These are phyloP conservation scores for Houttuynia cordata DNA, from an alignment of 164 flowering plant species.

Conservation along the genomic window DNA sequence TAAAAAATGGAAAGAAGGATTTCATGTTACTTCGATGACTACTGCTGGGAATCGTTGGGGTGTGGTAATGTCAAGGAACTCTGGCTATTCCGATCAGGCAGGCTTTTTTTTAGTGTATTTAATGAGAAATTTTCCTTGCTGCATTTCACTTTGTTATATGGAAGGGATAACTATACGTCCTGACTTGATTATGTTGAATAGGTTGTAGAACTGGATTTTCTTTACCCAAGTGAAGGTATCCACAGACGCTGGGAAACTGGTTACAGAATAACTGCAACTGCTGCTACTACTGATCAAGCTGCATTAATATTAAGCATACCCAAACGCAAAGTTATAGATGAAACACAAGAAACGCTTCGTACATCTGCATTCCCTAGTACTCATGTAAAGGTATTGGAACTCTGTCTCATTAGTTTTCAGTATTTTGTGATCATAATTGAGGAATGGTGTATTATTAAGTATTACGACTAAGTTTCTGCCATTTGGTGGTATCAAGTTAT, in stretches of 20 bases:
- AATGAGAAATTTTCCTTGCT: background rate
- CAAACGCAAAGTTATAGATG: slow-evolving; percentile 32
- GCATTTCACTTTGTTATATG: background rate
- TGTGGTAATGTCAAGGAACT: slow-evolving; percentile 78
- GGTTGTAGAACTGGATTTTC: slow-evolving; percentile 88
- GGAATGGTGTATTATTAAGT: no score
- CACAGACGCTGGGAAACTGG: slow-evolving; percentile 78
- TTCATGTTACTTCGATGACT: slow-evolving; percentile 83
- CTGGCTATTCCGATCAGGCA: slow-evolving; percentile 80
- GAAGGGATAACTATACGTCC: no score
- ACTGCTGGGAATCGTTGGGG: slow-evolving; percentile 87
- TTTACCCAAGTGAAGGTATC: slow-evolving; percentile 86
- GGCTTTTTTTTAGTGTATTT: background rate
- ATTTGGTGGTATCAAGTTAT: no score
- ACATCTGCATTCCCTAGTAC: slow-evolving; percentile 44
- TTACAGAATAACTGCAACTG: slow-evolving; percentile 68
- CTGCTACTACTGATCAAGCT: slow-evolving; percentile 73
- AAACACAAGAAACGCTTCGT: slow-evolving; percentile 50
- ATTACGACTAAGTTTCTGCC: no score
- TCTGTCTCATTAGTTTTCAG: background rate
- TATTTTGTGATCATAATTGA: no score
- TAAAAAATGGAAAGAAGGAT: slow-evolving; percentile 92
- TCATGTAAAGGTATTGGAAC: slow-evolving; percentile 39
- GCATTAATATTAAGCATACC: slow-evolving; percentile 51
- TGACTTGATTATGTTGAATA: slow-evolving; percentile 5